phyloP scores from a whole-genome alignment of 805 yeast species.

The Yamadazyma sp. region DNA sequence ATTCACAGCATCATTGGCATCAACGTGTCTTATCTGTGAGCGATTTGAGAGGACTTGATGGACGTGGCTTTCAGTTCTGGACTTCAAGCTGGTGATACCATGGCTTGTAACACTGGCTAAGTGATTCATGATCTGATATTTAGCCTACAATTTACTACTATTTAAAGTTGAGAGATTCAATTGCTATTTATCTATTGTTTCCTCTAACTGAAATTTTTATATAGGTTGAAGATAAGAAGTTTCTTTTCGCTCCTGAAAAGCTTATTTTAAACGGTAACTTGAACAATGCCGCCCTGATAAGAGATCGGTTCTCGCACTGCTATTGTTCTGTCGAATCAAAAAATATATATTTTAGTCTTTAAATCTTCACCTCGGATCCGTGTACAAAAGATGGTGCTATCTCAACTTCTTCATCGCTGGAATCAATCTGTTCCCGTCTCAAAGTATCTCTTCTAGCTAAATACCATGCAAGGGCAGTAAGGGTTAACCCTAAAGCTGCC shows the following conservation, averaged over 20 bases:
- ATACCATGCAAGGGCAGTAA: constrained; percentile 28
- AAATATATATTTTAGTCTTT: too few relatives aligned
- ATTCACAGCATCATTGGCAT: constrained; percentile 17
- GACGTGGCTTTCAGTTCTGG: constrained; percentile 13
- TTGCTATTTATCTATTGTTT: too few relatives aligned
- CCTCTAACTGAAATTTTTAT: too few relatives aligned
- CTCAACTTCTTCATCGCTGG: not conserved
- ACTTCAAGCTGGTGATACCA: constrained; percentile 4
- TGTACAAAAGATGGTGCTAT: not conserved
- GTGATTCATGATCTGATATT: too few relatives aligned
- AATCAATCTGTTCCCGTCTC: too few relatives aligned
- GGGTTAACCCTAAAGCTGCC: constrained; percentile 27
- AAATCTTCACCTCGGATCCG: not conserved
- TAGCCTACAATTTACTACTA: not conserved
- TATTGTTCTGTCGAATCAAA: too few relatives aligned
- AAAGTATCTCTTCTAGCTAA: constrained; percentile 29
- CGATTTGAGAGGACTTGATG: constrained; percentile 15
- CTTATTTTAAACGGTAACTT: too few relatives aligned
- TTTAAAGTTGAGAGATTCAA: not conserved
- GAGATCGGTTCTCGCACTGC: too few relatives aligned
- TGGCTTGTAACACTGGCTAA: constrained; percentile 8
- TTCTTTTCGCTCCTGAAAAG: too few relatives aligned
- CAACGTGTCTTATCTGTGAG: constrained; percentile 23
- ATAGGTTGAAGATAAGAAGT: too few relatives aligned
- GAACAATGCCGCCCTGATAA: too few relatives aligned